Evolutionary conservation across 2,329 filamentous ascomycete genomes (phyloP).

Genomic region (Neonectria sp.): DNA sequence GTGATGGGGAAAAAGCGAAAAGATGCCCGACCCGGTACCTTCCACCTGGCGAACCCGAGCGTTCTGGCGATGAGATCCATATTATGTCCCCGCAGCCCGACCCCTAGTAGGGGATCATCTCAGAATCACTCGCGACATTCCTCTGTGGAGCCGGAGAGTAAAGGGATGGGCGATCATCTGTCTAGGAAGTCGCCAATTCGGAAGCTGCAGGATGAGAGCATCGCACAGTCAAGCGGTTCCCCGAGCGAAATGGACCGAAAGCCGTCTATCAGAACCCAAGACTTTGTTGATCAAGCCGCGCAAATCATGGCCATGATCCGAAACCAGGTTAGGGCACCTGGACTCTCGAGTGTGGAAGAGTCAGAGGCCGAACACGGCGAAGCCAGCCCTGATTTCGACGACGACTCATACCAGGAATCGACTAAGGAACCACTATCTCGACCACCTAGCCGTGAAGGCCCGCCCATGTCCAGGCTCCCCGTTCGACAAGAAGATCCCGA

Average conservation of each 20-base stretch:
- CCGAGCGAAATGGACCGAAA: constrained; percentile 62
- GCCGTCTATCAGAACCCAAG: constrained; percentile 92
- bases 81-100: constrained; percentile 77
- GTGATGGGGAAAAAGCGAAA: constrained; percentile 73
- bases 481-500: constrained; percentile 79
- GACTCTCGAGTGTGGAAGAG: constrained; percentile 83
- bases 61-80: constrained; percentile 72
- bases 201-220: constrained; percentile 40
- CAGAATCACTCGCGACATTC: constrained; percentile 59
- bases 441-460: constrained; percentile 88
- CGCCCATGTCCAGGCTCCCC: constrained; percentile 72
- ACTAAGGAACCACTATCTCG: constrained; percentile 84
- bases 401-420: constrained; percentile 77
- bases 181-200: constrained; percentile 44
- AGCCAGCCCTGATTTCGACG: constrained; percentile 57
- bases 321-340: constrained; percentile 80
- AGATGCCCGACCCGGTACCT: constrained; percentile 67
- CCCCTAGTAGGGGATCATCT: constrained; percentile 71
- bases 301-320: constrained; percentile 97
- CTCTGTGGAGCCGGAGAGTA: constrained; percentile 49
- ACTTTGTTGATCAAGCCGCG: constrained; percentile 93
- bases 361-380: constrained; percentile 68
- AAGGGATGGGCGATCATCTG: constrained; percentile 26
- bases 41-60: constrained; percentile 68
- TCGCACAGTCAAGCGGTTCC: constrained; percentile 32